phyloP scores from a whole-genome alignment of 106 monocot genomes.

The Alisma plantagoaquatica region DNA sequence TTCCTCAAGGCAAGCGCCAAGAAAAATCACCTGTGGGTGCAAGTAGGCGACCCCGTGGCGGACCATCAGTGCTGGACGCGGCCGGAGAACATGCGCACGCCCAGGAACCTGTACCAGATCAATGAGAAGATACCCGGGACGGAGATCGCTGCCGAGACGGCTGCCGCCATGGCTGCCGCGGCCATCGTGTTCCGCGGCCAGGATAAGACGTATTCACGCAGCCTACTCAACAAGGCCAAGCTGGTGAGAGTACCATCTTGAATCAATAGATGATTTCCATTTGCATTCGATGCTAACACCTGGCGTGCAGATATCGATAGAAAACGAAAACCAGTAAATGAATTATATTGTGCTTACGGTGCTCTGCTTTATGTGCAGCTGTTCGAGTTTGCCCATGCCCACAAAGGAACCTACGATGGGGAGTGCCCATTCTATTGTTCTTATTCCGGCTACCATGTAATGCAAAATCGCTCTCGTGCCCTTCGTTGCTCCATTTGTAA shows the following conservation, averaged over 20 bases:
- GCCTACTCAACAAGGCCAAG: constrained; percentile 88
- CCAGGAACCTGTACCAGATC: constrained; percentile 71
- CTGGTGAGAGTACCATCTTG: constrained; percentile 13
- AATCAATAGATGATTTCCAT: no score
- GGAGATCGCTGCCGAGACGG: constrained; percentile 88
- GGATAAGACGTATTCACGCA: constrained; percentile 38
- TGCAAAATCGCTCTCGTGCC: constrained; percentile 1
- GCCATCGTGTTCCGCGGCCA: constrained; percentile 59
- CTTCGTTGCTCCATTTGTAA: not conserved
- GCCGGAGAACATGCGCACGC: constrained; percentile 82
- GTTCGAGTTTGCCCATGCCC: constrained; percentile 56
- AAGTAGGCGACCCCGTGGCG: constrained; percentile 73
- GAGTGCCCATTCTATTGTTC: constrained; percentile 98
- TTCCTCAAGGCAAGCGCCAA: constrained; percentile 63
- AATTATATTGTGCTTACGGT: not conserved
- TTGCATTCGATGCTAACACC: not conserved
- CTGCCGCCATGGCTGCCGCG: constrained; percentile 90
- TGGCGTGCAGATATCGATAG: no score
- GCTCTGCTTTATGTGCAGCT: constrained; percentile 33
- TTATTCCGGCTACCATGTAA: constrained; percentile 82
- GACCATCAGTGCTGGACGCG: constrained; percentile 85
- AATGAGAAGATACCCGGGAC: constrained; percentile 45
- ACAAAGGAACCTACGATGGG: constrained; percentile 75
- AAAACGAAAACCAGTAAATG: no score
- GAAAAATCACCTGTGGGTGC: constrained; percentile 55